A percentile compares a stretch with the other conserved stretches of the same genome.
These are phyloP conservation scores for Pyrenochaeta sp. DNA, from an alignment of 2,329 filamentous ascomycete species.

Conservation along the genomic window DNA sequence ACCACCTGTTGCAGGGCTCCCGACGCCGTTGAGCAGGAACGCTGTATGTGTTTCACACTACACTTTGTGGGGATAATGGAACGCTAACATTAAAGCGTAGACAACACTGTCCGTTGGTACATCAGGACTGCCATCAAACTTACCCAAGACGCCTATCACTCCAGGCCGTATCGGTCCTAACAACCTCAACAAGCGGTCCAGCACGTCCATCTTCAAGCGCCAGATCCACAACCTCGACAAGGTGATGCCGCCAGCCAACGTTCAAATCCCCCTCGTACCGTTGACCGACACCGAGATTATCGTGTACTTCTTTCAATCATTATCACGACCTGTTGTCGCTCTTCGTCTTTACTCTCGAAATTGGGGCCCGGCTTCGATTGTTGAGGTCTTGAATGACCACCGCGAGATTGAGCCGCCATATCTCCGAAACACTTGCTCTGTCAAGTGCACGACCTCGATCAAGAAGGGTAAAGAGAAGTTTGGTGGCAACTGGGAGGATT, in stretches of 20 bases:
- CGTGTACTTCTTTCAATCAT: constrained; percentile 44
- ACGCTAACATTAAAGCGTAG: background rate
- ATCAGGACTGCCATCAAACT: background rate
- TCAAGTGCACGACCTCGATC: constrained; percentile 38
- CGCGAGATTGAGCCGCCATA: constrained; percentile 34
- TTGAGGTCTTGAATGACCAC: constrained; percentile 31
- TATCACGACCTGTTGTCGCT: constrained; percentile 30
- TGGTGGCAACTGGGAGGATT: constrained; percentile 24
- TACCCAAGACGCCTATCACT: constrained; percentile 12
- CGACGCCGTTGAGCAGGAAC: constrained; percentile 11
- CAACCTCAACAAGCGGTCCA: constrained; percentile 6
- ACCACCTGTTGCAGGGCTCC: background rate
- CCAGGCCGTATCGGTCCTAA: constrained; percentile 21
- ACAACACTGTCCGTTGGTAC: background rate
- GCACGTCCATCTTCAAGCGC: constrained; percentile 23
- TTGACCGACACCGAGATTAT: constrained; percentile 41
- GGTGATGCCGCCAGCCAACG: constrained; percentile 18
- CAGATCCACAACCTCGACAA: constrained; percentile 28
- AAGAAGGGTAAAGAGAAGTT: constrained; percentile 22
- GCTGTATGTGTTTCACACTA: constrained; percentile 10
- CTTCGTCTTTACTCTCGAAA: constrained; percentile 34
- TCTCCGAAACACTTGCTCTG: constrained; percentile 39
- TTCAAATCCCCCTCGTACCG: constrained; percentile 29
- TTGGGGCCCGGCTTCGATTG: constrained; percentile 34
- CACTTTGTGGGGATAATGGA: background rate